A percentile compares a stretch with the other conserved stretches of the same genome.
Evolutionary conservation across 2,329 filamentous ascomycete species (phyloP).

Genomic region (Trichophyton benhamiae): DNA sequence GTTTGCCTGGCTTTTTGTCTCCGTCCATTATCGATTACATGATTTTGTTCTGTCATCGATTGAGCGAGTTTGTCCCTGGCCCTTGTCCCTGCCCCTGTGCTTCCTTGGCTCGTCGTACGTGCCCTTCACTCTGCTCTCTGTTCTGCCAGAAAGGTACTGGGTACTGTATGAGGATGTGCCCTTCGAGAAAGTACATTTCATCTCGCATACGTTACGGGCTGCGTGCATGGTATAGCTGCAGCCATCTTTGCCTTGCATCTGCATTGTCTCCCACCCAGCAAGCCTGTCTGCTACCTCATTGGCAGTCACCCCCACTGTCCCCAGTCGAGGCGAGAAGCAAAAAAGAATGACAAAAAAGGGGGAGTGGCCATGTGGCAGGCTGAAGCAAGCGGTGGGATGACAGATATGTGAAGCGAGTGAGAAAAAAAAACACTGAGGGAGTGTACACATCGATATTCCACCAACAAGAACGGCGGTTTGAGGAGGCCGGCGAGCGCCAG

Average conservation of each 20-base stretch:
- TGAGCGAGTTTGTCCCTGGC: background rate
- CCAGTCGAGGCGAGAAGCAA: conserved; percentile 1
- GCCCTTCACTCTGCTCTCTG: background rate
- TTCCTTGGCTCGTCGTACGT: background rate
- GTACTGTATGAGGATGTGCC: background rate
- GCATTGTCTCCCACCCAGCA: background rate
- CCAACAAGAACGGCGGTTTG: background rate
- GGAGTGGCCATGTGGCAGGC: conserved; percentile 2
- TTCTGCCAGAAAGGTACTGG: background rate
- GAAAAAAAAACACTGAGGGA: background rate
- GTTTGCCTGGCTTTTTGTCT: background rate
- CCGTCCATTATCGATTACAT: background rate
- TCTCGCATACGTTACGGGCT: conserved; percentile 1
- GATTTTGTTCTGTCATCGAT: background rate
- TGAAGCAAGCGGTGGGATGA: background rate
- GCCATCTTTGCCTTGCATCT: conserved; percentile 3
- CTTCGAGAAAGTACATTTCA: background rate
- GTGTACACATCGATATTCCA: background rate
- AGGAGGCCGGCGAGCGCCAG: background rate
- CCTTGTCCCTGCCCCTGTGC: background rate
- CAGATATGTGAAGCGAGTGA: background rate
- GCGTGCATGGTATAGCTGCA: background rate
- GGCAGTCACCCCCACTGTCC: background rate
- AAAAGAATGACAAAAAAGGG: background rate
- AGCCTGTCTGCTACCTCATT: background rate